Evolutionary conservation across 768 basidiomycete genomes (phyloP), one percentile per base, ranked within the genome.

Genomic region (Lactarius deliciosus): DNA sequence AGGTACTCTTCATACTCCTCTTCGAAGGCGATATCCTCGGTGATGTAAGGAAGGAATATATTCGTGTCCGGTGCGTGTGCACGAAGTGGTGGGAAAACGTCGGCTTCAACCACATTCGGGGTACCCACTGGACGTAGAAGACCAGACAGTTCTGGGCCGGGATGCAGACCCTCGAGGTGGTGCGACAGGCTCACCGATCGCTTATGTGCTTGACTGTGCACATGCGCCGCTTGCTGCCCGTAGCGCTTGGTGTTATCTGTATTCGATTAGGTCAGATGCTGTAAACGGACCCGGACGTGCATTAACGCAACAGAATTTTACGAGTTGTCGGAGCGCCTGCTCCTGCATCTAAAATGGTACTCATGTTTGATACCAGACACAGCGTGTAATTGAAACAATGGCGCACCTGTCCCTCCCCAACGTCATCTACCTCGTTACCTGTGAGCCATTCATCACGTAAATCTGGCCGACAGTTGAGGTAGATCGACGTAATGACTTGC

Each of bases 401-500:
- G 72, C 79, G 71, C 70, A 94, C 94, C 79, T 93, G 86, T 36
- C 96, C 94, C 72, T 96, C 96, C n/a, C 88, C 81, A 61, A 89
- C 90, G 69, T 92, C 92, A 69, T 98, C 96, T 11, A 92, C 88
- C 75, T 98, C 96, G 16, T 87, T 88, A 0, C 93, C 93, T 15
- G 94, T 91, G 50, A 99, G 82, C 97, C 97, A 99, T 73, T 98
- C 97, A 76, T 99, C 97, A 22, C 96, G 85, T 50, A 99, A 82
- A 74, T 98, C 96, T 9, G 97, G 97, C 61, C 97, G 85, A 75
- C 96, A 98, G 73, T 98, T 97, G 65, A 98, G 81, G 76, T 99
- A 99, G 70, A 99, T 98, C 20, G 96, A 88, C 10, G 97, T 99
- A 72, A 99, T 98, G 64, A 98, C 92, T 78, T 99, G 98, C 97